These are phyloP conservation scores for Sclerotinia subarctica DNA, from an alignment of 2,329 filamentous ascomycete species.

Conservation along the genomic window DNA sequence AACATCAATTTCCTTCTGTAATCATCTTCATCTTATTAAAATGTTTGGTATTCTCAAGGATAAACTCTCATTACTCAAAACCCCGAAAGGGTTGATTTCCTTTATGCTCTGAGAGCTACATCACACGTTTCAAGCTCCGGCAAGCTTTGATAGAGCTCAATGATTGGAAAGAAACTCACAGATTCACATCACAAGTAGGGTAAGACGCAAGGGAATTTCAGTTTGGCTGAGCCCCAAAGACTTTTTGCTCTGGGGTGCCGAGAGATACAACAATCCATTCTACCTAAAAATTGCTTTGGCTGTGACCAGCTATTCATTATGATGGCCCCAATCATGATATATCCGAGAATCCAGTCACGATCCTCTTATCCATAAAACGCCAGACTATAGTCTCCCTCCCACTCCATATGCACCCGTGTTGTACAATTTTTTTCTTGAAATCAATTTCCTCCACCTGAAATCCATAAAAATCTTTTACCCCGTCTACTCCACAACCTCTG, in stretches of 20 bases:
- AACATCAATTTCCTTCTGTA: neutral
- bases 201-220: neutral
- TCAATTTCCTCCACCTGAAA: neutral
- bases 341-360: conserved; percentile 16
- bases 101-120: no score
- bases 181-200: neutral
- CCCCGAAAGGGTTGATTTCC: neutral
- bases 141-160: neutral
- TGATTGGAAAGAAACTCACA: neutral
- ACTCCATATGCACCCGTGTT: conserved; percentile 20
- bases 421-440: conserved; percentile 27
- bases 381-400: conserved; percentile 17
- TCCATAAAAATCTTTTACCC: conserved; percentile 1
- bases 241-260: conserved; percentile 33
- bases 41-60: neutral
- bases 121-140: neutral
- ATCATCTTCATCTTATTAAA: neutral
- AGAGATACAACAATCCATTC: conserved; percentile 31
- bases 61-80: neutral
- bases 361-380: conserved; percentile 24
- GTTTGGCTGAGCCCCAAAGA: conserved; percentile 26
- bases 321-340: conserved; percentile 16
- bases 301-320: conserved; percentile 15
- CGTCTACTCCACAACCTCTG: conserved; percentile 33
- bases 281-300: conserved; percentile 24